Evolutionary conservation across 176 grass and related monocot species (phyloP), one percentile per base, ranked within the genome.

Genomic region (Cocos nucifera): DNA sequence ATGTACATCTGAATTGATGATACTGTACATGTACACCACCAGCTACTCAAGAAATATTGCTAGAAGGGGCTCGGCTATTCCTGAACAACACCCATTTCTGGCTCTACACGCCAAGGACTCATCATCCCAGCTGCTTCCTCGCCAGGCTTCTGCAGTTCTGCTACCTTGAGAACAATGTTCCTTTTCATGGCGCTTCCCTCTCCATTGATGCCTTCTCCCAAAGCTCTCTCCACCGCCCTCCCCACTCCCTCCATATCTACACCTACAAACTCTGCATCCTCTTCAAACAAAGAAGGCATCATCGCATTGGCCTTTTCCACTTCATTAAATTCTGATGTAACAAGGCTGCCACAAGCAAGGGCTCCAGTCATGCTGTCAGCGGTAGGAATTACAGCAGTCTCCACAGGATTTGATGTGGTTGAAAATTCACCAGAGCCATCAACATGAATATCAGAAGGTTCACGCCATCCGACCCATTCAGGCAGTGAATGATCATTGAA

Each of bases 181-280:
- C 59, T 73, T 26, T 63, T 73, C 22, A 50, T 12, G 50, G 59
- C 19, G 18, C 25, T 17, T 4, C 23, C 25, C 17, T 63, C 70
- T 20, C 59, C 59, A 6, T 62, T 51, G 17, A 54, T 49, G 50
- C n/a, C 58, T 54, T 61, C 60, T 21, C 52, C 70, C 53, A 30
- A n/a, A 4, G 32, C 32, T 50, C 15, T 7, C n/a, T 64, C 35
- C 16, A 22, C 62, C 21, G 62, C 62, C 12, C 44, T 48, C 15
- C 62, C 62, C 14, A 64, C 14, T 19, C 62, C 59, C 51, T 62
- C 59, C 29, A 73, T 54, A 48, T 73, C 70, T 10, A 55, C 70
- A 39, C 70, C 70, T 4, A 73, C 70, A 39, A 73, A 63, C 70
- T 73, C 70, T 10, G 70, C 70, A 55, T 73, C 70, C 70, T 62